Evolutionary conservation across 345 rosid species (phyloP).

Genomic region (Pistacia atlantica): DNA sequence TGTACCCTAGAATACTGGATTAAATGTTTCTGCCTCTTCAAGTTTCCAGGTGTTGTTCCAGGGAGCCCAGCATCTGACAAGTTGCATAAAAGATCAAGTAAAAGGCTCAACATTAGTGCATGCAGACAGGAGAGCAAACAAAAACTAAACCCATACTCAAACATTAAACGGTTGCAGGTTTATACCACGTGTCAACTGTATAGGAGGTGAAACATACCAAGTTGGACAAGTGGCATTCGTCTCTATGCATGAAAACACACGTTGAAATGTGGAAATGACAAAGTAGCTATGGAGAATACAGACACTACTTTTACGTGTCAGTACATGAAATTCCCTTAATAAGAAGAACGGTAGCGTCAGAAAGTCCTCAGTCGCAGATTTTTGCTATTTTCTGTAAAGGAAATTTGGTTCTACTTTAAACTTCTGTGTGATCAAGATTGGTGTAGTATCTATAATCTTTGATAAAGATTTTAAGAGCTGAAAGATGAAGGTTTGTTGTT

Average conservation of each 20-base stretch:
- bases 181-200: conserved; percentile 27
- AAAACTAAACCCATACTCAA: not conserved
- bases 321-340: not conserved
- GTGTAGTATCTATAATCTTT: not conserved
- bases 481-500: not conserved
- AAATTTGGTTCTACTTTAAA: not conserved
- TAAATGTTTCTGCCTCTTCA: not conserved
- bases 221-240: conserved; percentile 32
- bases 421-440: not conserved
- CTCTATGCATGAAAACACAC: conserved; percentile 22
- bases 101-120: not conserved
- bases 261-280: conserved; percentile 20
- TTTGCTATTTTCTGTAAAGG: not conserved
- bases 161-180: not conserved
- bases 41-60: conserved; percentile 16
- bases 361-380: not conserved
- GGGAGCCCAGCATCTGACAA: not conserved
- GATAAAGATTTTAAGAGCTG: not conserved
- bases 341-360: not conserved
- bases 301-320: conserved; percentile 10
- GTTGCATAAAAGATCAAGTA: not conserved
- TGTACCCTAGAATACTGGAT: not conserved
- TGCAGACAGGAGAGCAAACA: not conserved
- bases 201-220: conserved; percentile 15
- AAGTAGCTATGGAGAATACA: not conserved